Evolutionary conservation across 805 yeast species (phyloP).

Genomic region (Candida ovalis): DNA sequence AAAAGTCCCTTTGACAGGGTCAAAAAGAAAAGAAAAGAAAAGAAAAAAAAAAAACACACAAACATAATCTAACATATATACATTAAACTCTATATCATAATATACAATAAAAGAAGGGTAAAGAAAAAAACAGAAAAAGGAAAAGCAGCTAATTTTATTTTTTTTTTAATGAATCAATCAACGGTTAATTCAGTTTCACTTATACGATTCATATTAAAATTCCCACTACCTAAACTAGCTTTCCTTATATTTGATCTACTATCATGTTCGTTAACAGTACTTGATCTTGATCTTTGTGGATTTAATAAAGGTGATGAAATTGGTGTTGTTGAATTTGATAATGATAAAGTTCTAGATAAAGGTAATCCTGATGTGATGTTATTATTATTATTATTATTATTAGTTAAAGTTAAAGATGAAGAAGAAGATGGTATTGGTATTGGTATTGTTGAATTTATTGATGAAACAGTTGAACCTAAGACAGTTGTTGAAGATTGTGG

Average conservation of each 20-base stretch:
- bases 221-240: conserved; percentile 4
- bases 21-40: too few relatives aligned
- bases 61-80: too few relatives aligned
- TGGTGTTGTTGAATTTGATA: conserved; percentile 5
- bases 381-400: too few relatives aligned
- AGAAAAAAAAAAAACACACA: too few relatives aligned
- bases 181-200: conserved; percentile 2
- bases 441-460: not conserved
- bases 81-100: too few relatives aligned
- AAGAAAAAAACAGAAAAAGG: not conserved
- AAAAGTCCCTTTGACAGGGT: too few relatives aligned
- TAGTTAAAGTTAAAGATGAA: too few relatives aligned
- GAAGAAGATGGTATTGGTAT: not conserved
- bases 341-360: not conserved
- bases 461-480: not conserved
- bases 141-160: not conserved
- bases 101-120: too few relatives aligned
- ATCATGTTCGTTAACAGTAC: conserved; percentile 22
- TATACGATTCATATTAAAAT: conserved; percentile 5
- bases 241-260: conserved; percentile 6
- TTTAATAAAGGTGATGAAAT: conserved; percentile 10
- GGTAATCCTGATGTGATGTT: not conserved
- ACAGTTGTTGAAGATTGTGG: not conserved
- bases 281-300: conserved; percentile 19
- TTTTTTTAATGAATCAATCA: not conserved